A percentile compares a stretch with the other conserved stretches of the same genome.
phyloP scores from a whole-genome alignment of 352 stramenopile genomes.

The Phytopythium boreale region DNA sequence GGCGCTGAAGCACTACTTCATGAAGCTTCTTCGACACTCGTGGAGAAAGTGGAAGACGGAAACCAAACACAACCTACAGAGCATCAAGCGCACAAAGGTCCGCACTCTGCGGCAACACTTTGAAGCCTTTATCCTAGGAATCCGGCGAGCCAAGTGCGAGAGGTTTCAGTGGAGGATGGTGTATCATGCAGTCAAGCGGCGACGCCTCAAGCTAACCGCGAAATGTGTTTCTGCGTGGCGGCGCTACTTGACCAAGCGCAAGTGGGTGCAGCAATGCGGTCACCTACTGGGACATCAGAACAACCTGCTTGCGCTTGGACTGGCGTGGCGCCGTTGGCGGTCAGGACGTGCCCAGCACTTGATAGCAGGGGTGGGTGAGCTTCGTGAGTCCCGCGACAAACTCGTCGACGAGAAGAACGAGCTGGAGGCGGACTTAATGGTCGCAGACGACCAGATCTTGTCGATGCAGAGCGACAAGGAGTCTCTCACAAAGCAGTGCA shows the following conservation, averaged over 20 bases:
- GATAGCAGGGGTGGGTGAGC: conserved; percentile 12
- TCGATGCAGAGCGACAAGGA: conserved; percentile 42
- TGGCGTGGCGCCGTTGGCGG: conserved; percentile 48
- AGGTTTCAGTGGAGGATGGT: conserved; percentile 23
- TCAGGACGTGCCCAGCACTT: conserved; percentile 16
- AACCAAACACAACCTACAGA: conserved; percentile 37
- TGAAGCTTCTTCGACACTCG: conserved; percentile 50
- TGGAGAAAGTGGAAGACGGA: conserved; percentile 51
- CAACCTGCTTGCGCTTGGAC: conserved; percentile 11
- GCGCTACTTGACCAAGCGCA: conserved; percentile 10
- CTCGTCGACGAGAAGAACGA: conserved; percentile 34
- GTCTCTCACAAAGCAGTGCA: conserved; percentile 20
- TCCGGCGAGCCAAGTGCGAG: conserved; percentile 23
- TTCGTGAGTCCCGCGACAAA: conserved; percentile 13
- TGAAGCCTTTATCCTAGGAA: conserved; percentile 35
- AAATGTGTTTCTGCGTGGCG: conserved; percentile 22
- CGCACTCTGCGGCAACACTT: conserved; percentile 45
- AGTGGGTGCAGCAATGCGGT: conserved; percentile 18
- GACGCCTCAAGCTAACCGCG: conserved; percentile 17
- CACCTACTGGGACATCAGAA: conserved; percentile 17
- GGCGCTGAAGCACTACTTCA: conserved; percentile 73
- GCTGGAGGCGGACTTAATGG: conserved; percentile 40
- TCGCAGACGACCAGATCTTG: conserved; percentile 29
- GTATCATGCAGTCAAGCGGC: conserved; percentile 22
- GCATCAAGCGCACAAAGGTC: conserved; percentile 44